Evolutionary conservation across 2,329 filamentous ascomycete species (phyloP).

Genomic region (Fusarium coicis): DNA sequence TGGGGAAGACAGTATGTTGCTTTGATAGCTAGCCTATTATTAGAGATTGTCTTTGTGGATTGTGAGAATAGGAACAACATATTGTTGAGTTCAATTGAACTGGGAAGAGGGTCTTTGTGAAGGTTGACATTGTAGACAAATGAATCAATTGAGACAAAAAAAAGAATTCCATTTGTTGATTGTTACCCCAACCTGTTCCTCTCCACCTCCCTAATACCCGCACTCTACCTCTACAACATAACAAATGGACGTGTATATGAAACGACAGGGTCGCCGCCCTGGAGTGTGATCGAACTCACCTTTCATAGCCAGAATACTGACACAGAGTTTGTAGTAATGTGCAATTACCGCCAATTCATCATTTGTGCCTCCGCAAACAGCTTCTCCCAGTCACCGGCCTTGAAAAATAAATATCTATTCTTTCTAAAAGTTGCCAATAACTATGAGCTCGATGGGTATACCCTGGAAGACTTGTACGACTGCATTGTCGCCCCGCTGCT

Average conservation of each 20-base stretch:
- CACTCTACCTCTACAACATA: background rate
- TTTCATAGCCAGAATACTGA: background rate
- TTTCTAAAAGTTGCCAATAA: background rate
- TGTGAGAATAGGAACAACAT: no score
- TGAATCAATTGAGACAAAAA: accelerated
- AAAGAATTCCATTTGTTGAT: background rate
- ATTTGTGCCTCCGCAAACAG: background rate
- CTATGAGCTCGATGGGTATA: background rate
- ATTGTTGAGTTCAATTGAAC: no score
- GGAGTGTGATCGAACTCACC: background rate
- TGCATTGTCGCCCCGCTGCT: background rate
- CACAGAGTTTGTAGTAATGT: background rate
- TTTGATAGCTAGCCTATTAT: background rate
- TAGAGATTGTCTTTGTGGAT: accelerated
- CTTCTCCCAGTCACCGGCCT: background rate
- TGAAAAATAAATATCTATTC: background rate
- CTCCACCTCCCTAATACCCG: no score
- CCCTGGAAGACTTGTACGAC: background rate
- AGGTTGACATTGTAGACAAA: no score
- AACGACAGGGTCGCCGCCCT: accelerated
- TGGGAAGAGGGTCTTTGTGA: no score
- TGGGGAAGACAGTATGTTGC: accelerated
- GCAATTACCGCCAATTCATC: background rate
- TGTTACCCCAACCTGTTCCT: background rate
- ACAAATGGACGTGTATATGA: accelerated